Evolutionary conservation across 208 protist species (phyloP).

Genomic region (Histomonas meleagridis): DNA sequence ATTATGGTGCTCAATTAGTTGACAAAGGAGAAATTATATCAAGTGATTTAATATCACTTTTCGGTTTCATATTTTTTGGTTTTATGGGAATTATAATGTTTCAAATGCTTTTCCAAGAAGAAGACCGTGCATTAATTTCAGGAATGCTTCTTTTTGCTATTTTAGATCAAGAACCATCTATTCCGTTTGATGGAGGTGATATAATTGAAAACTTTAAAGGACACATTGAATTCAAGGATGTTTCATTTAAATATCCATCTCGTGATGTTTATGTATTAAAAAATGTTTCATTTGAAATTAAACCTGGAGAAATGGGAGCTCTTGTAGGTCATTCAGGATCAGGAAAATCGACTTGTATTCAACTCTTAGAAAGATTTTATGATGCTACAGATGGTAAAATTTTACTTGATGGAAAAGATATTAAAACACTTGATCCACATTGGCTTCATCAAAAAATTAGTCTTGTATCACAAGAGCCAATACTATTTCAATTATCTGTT

Average conservation of each 20-base stretch:
- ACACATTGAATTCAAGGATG: background rate
- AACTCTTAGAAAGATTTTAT: background rate
- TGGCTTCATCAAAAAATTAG: background rate
- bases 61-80: background rate
- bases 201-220: background rate
- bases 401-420: background rate
- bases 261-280: background rate
- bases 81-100: background rate
- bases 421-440: background rate
- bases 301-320: background rate
- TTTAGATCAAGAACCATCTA: background rate
- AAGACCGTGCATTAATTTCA: background rate
- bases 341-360: background rate
- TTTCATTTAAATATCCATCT: constrained; percentile 2
- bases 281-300: background rate
- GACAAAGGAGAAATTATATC: background rate
- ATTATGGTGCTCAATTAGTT: background rate
- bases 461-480: background rate
- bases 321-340: background rate
- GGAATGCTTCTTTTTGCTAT: too few species aligned
- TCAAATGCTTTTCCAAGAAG: background rate
- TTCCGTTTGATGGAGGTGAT: background rate
- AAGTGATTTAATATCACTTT: background rate
- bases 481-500: background rate
- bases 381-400: background rate